A percentile compares a stretch with the other conserved stretches of the same genome.
Conservation (phyloP, 805 yeast genomes). For the Metschnikowia koreensis region DNA sequence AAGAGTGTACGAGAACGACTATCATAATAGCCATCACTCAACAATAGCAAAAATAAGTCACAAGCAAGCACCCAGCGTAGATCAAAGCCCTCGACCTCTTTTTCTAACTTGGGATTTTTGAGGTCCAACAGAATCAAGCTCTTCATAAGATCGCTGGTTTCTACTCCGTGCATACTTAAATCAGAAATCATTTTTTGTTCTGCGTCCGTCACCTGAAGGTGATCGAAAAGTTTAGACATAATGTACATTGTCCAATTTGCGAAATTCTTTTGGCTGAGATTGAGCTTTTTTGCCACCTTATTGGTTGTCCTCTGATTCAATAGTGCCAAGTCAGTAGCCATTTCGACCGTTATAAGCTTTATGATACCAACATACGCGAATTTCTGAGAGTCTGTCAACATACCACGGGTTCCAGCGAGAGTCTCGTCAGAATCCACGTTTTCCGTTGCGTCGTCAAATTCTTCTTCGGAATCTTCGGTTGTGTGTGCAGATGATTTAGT, state of each 20-base stretch:
- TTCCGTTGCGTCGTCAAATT: constrained; percentile 40
- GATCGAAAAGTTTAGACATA: constrained; percentile 70
- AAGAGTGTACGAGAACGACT: constrained; percentile 83
- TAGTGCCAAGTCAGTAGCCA: constrained; percentile 77
- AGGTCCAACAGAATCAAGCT: constrained; percentile 48
- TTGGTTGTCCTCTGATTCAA: constrained; percentile 51
- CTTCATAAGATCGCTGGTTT: constrained; percentile 64
- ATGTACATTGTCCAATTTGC: constrained; percentile 82
- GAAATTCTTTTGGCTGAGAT: constrained; percentile 69
- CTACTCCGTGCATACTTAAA: constrained; percentile 79
- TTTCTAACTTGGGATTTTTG: constrained; percentile 13
- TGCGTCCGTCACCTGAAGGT: constrained; percentile 70
- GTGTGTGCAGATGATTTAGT: constrained; percentile 18
- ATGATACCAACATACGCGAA: constrained; percentile 89
- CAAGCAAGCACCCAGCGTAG: constrained; percentile 93
- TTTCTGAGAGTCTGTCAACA: constrained; percentile 80
- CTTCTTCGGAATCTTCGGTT: constrained; percentile 29
- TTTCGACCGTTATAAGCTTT: constrained; percentile 69
- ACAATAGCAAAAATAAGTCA: constrained; percentile 75
- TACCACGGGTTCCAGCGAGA: constrained; percentile 71
- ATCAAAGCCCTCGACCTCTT: constrained; percentile 41
- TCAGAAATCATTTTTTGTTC: constrained; percentile 87
- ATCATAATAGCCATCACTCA: constrained; percentile 86
- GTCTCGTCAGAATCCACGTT: constrained; percentile 56
- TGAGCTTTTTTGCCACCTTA: constrained; percentile 57